Base-by-base conservation (phyloP, 352 stramenopile species). In the Phytophthora cactorum region DNA sequence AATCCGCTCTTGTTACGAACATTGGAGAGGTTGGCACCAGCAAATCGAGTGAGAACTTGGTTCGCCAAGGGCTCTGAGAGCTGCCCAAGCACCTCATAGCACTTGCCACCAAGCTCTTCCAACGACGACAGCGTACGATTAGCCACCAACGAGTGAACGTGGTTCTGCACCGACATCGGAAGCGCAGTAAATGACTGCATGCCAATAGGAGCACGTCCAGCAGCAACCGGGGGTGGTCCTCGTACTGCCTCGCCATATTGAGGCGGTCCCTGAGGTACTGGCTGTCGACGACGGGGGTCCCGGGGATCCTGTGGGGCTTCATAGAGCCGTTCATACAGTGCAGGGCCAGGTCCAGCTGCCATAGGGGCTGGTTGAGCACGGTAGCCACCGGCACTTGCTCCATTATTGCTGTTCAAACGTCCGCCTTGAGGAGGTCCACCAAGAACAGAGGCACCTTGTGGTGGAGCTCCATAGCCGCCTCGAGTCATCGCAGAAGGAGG, bases 1-100 rank as follows among this genome's bases (percentile, higher is more conserved):
- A 95, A 95, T 27, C 83, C 86, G 32, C 83, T 91, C 15, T 81
- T 85, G 60, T 95, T 95, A n/a, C 86, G 84, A 41, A 95, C 83
- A 10, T 77, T 79, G 11, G 72, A 73, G 12, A 93, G 70, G 50
- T 95, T 92, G 17, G 86, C 85, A 38, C 83, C 78, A 57, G 82
- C 79, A 66, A 92, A 95, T 8, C 86, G 84, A 39, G 70, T 83
- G 22, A 95, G 70, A 41, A 92, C 85, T 61, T 95, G 84, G 61
- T 91, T 91, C 5, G 84, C 84, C 31, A 95, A 68, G 1, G 72
- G 74, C 66, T 95, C 86, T 2, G 86, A 91, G 7, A 92, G 73
- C 55, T 93, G 79, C 0, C 67, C 79, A n/a, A 95, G 78, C 50
- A 92, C 77, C 51, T 95, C 84, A 64, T 95, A 95, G 63, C 84